Percentiles rank a stretch among this genome's conserved stretches.
These are phyloP conservation scores for Gentiana dahurica DNA, from an alignment of 257 asterid genomes.

Conservation along the genomic window DNA sequence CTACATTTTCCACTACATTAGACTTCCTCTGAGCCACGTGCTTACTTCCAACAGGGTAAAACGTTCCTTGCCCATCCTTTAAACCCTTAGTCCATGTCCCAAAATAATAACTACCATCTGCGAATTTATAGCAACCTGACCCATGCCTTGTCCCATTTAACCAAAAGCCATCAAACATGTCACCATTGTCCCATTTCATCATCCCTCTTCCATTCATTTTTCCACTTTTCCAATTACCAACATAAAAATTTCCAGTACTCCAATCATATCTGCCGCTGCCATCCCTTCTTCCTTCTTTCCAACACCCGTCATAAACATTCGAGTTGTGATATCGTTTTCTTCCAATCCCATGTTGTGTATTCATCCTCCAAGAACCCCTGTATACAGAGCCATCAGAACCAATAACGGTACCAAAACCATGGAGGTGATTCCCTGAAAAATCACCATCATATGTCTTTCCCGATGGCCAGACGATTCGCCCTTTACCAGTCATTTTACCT, in stretches of 20 bases:
- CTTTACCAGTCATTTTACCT: conserved; percentile 94
- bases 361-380: conserved; percentile 85
- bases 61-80: conserved; percentile 87
- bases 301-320: conserved; percentile 82
- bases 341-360: conserved; percentile 80
- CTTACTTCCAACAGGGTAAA: conserved; percentile 60
- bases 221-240: conserved; percentile 85
- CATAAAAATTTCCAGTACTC: conserved; percentile 57
- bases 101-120: conserved; percentile 81
- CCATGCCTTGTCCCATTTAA: conserved; percentile 71
- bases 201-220: conserved; percentile 80
- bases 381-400: conserved; percentile 73
- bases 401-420: conserved; percentile 69
- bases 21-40: conserved; percentile 25
- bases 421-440: conserved; percentile 70
- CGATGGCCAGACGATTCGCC: conserved; percentile 69
- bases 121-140: conserved; percentile 61
- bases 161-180: conserved; percentile 89
- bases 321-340: conserved; percentile 67
- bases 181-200: conserved; percentile 83
- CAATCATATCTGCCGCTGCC: conserved; percentile 92
- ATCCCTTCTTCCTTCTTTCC: conserved; percentile 89
- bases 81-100: conserved; percentile 91
- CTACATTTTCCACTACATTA: conserved; percentile 30
- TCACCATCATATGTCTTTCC: conserved; percentile 79